Conservation (phyloP, 495 filamentous ascomycete genomes). For the Arthonia radiata region DNA sequence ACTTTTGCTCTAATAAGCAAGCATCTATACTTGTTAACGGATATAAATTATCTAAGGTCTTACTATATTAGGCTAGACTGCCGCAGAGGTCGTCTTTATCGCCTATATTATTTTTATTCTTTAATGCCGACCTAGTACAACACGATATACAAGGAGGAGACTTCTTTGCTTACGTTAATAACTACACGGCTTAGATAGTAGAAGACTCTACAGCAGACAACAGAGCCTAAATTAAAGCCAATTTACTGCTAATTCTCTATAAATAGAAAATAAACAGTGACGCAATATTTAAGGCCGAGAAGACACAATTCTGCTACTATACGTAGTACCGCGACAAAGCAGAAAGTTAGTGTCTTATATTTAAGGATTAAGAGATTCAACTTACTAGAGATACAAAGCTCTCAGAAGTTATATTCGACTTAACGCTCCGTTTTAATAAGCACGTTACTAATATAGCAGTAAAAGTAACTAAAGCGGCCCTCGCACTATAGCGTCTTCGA, state of each 20-base stretch:
- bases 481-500: no score
- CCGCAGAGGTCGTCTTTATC: conserved; percentile 10
- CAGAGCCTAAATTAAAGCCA: conserved; percentile 4
- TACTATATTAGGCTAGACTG: conserved; percentile 7
- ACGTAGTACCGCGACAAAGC: conserved; percentile 4
- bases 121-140: conserved; percentile 11
- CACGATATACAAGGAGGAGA: conserved; percentile 2
- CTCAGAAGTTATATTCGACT: no score
- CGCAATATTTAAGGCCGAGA: conserved; percentile 6
- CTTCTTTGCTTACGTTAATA: conserved; percentile 8
- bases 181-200: conserved; percentile 7
- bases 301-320: conserved; percentile 9
- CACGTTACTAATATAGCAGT: no score
- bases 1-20: not conserved
- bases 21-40: conserved; percentile 4
- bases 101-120: conserved; percentile 12
- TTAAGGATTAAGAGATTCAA: no score
- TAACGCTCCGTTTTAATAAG: no score
- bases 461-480: no score
- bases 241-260: conserved; percentile 5
- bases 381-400: no score
- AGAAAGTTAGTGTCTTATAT: no score
- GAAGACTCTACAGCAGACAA: conserved; percentile 6
- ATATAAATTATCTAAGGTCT: conserved; percentile 1
- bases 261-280: conserved; percentile 7